Base-by-base conservation (phyloP, 179 eudicot genomes). In the Patellifolia procumbens region DNA sequence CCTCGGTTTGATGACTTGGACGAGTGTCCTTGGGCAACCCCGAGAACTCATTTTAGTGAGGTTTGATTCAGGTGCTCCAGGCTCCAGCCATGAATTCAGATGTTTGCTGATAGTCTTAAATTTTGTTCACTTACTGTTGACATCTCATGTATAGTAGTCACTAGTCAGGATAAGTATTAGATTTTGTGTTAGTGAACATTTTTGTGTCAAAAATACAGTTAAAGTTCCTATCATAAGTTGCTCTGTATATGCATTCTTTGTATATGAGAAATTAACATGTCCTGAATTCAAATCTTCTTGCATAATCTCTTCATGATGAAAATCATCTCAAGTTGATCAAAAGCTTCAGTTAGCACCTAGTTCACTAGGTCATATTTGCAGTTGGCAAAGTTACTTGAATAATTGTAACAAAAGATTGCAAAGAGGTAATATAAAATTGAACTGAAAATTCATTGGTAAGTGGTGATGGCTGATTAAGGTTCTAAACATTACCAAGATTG, bases 11-110 rank as follows among this genome's bases (percentile, higher is more conserved):
- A 73, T 68, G 81, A 61, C 16, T 22, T 73, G 72, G 42, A 32
- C 15, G 81, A 78, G 20, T 32, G 78, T 51, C 62, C 59, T 1
- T 82, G 79, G 84, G 26, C 60, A 63, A 70, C 84, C 11, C 81
- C 81, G 6, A 78, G 35, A 52, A 69, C 76, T 16, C 81, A 82
- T 19, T 74, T 82, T 31, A 55, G 73, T 46, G 59, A 65, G 58
- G 62, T 61, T 29, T 70, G 60, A 45, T 45, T 15, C n/a, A 48
- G 32, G 31, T 74, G 61, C 16, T 37, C 7, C 51, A n/a, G 7
- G 42, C 34, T 52, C 29, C 12, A 26, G 24, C 61, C 31, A 24
- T 55, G 61, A 10, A 55, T 55, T 55, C 45, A 16, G 32, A 19
- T 7, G 45, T 8, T 16, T 43, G 48, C 10, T 32, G 7, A 22